Conservation (phyloP, 305 asterid species). For the Rubia balearica region DNA sequence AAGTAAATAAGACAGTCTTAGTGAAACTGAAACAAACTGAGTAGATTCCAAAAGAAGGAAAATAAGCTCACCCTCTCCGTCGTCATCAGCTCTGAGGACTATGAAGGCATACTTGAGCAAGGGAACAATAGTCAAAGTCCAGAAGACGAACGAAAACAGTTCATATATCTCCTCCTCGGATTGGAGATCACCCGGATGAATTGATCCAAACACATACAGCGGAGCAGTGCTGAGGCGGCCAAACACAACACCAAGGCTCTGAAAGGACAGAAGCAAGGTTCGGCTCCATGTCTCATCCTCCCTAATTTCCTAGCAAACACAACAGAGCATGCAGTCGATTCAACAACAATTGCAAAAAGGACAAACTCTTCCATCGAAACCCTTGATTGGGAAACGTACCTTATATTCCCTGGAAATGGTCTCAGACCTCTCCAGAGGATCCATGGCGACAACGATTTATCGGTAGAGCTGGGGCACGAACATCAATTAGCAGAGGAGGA, state of each 20-base stretch:
- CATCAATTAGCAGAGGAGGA: no score
- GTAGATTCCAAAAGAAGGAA: neutral
- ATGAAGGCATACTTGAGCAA: constrained; percentile 71
- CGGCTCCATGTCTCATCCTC: constrained; percentile 75
- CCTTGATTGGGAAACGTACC: constrained; percentile 20
- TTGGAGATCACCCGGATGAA: constrained; percentile 37
- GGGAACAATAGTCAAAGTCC: constrained; percentile 75
- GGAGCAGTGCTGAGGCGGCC: constrained; percentile 92
- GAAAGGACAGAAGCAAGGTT: constrained; percentile 66
- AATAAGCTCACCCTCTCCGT: constrained; percentile 63
- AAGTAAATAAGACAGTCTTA: neutral
- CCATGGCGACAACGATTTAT: constrained; percentile 26
- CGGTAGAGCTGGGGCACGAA: no score
- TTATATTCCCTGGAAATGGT: constrained; percentile 39
- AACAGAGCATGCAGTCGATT: neutral
- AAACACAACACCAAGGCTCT: constrained; percentile 84
- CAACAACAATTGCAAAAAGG: neutral
- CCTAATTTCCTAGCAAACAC: constrained; percentile 22
- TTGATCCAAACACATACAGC: constrained; percentile 69
- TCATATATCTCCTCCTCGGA: constrained; percentile 56
- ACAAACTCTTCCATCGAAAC: neutral
- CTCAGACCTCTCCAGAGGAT: constrained; percentile 36
- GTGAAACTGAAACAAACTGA: no score
- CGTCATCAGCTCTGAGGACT: constrained; percentile 71
- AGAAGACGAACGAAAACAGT: constrained; percentile 76